phyloP scores from a whole-genome alignment of 1,284 basidiomycete species.

The Anthracocystis panici-leucophaei region DNA sequence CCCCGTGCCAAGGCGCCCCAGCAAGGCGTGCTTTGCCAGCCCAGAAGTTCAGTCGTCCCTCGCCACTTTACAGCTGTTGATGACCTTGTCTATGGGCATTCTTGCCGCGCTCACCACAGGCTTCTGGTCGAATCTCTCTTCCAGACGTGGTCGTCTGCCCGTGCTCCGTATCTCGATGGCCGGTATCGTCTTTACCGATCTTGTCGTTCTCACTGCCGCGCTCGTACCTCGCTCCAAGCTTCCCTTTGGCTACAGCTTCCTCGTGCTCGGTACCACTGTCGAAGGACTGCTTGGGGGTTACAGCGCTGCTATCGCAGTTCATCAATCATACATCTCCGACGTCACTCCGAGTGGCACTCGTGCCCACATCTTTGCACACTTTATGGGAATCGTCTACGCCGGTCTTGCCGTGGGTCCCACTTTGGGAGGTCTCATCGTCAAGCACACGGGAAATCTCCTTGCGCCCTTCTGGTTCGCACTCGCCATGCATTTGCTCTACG shows the following conservation, averaged over 20 bases:
- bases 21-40: slow-evolving; percentile 48
- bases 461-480: slow-evolving; percentile 59
- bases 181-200: slow-evolving; percentile 81
- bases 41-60: slow-evolving; percentile 52
- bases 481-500: slow-evolving; percentile 53
- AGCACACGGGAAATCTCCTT: slow-evolving; percentile 51
- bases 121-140: slow-evolving; percentile 87
- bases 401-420: slow-evolving; percentile 64
- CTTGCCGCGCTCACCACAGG: slow-evolving; percentile 85
- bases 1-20: slow-evolving; percentile 34
- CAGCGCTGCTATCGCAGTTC: slow-evolving; percentile 81
- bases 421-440: slow-evolving; percentile 63
- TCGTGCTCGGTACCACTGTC: slow-evolving; percentile 83
- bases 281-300: slow-evolving; percentile 90
- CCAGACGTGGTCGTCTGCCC: slow-evolving; percentile 80
- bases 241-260: slow-evolving; percentile 77
- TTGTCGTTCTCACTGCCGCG: slow-evolving; percentile 54
- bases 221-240: slow-evolving; percentile 46
- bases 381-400: slow-evolving; percentile 60
- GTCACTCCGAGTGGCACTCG: slow-evolving; percentile 62
- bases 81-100: slow-evolving; percentile 82
- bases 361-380: slow-evolving; percentile 60
- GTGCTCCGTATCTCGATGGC: slow-evolving; percentile 79
- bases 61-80: slow-evolving; percentile 65
- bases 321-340: slow-evolving; percentile 79